phyloP scores from a whole-genome alignment of 306 rosid species.

The Begonia loranthoides region DNA sequence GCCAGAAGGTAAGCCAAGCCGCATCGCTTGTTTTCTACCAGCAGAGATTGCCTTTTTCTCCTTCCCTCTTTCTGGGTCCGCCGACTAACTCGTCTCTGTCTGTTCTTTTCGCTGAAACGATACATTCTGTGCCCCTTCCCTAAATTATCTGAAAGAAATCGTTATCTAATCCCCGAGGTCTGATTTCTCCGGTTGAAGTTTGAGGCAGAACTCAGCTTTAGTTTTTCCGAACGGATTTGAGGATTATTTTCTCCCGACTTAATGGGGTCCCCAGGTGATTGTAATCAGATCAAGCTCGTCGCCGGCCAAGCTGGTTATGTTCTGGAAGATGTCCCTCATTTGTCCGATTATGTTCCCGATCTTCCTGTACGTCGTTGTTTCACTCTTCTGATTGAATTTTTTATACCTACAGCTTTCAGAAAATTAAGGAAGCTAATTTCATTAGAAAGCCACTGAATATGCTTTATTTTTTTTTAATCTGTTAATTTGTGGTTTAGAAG shows the following conservation, averaged over 20 bases:
- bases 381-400: neutral
- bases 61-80: neutral
- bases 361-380: constrained; percentile 49
- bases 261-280: constrained; percentile 26
- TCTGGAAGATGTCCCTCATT: constrained; percentile 83
- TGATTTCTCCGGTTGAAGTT: neutral
- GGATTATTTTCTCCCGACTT: neutral
- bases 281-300: constrained; percentile 24
- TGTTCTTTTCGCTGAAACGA: neutral
- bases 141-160: neutral
- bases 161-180: neutral
- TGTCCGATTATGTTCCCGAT: constrained; percentile 54
- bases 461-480: too few relatives aligned
- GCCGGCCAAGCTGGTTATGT: constrained; percentile 53
- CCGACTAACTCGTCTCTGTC: constrained; percentile 1
- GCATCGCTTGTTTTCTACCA: too few relatives aligned
- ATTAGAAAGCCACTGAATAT: too few relatives aligned
- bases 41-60: neutral
- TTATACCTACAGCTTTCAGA: too few relatives aligned
- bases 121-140: neutral
- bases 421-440: too few relatives aligned
- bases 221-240: constrained; percentile 2
- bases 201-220: neutral
- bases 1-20: too few relatives aligned
- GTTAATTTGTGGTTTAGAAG: too few relatives aligned